phyloP scores from a whole-genome alignment of 2,329 filamentous ascomycete species.

The Gremmenia infestans region DNA sequence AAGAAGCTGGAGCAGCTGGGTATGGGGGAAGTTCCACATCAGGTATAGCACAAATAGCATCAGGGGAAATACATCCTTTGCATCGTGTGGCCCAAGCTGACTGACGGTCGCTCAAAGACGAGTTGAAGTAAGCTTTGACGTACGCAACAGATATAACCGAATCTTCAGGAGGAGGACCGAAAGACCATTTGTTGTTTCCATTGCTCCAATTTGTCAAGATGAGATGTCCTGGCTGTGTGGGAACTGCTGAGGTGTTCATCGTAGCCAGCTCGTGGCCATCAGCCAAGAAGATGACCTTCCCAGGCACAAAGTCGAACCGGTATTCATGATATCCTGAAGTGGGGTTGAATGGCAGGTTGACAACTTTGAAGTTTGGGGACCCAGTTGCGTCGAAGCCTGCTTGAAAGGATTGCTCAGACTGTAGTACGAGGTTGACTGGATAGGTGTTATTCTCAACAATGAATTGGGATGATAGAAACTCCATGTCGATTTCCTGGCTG shows the following conservation, averaged over 20 bases:
- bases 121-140: conserved; percentile 77
- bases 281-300: conserved; percentile 62
- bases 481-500: conserved; percentile 76
- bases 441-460: conserved; percentile 44
- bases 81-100: conserved; percentile 40
- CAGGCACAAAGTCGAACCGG: conserved; percentile 67
- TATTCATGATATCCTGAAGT: conserved; percentile 68
- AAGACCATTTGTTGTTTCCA: conserved; percentile 66
- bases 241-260: conserved; percentile 53
- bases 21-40: conserved; percentile 37
- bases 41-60: conserved; percentile 47
- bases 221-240: conserved; percentile 57
- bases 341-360: conserved; percentile 62
- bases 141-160: conserved; percentile 62
- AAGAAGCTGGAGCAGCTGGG: conserved; percentile 2
- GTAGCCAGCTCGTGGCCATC: conserved; percentile 54
- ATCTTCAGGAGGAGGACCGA: conserved; percentile 60
- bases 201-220: conserved; percentile 77
- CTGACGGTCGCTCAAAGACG: conserved; percentile 40
- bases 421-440: conserved; percentile 70
- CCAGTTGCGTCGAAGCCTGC: conserved; percentile 58
- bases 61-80: conserved; percentile 32
- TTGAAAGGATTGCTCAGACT: conserved; percentile 54
- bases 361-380: conserved; percentile 53
- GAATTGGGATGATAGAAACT: conserved; percentile 68